A percentile compares a stretch with the other conserved stretches of the same genome.
phyloP scores from a whole-genome alignment of 306 rosid species.

The Gastrolobium villosum region DNA sequence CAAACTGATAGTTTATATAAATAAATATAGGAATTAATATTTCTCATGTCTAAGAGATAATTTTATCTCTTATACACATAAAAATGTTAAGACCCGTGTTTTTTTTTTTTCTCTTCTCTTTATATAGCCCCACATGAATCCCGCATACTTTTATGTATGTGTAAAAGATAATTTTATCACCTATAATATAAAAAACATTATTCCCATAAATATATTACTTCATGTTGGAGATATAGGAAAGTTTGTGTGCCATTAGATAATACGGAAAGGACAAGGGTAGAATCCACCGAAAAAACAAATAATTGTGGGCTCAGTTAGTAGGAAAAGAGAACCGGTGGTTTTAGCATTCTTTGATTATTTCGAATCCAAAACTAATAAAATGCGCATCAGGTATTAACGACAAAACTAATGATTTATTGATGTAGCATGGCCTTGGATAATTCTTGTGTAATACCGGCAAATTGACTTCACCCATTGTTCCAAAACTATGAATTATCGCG shows the following conservation, averaged over 20 bases:
- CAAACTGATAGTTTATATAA: no score
- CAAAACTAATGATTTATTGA: not conserved
- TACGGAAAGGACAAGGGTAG: not conserved
- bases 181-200: no score
- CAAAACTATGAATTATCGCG: not conserved
- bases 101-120: no score
- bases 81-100: no score
- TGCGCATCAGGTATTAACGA: no score
- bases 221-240: not conserved
- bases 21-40: no score
- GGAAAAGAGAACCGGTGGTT: not conserved
- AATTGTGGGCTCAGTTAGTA: not conserved
- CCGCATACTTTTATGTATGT: no score
- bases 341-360: slow-evolving; percentile 1
- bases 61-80: no score
- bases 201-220: not conserved
- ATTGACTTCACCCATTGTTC: not conserved
- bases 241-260: not conserved
- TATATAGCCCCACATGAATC: no score
- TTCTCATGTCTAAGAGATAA: no score
- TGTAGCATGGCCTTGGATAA: not conserved
- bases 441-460: not conserved
- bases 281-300: not conserved
- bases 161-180: no score
- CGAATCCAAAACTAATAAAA: not conserved